These are phyloP conservation scores for Rhamnella rubrinervis DNA, from an alignment of 331 rosid species.

Conservation along the genomic window DNA sequence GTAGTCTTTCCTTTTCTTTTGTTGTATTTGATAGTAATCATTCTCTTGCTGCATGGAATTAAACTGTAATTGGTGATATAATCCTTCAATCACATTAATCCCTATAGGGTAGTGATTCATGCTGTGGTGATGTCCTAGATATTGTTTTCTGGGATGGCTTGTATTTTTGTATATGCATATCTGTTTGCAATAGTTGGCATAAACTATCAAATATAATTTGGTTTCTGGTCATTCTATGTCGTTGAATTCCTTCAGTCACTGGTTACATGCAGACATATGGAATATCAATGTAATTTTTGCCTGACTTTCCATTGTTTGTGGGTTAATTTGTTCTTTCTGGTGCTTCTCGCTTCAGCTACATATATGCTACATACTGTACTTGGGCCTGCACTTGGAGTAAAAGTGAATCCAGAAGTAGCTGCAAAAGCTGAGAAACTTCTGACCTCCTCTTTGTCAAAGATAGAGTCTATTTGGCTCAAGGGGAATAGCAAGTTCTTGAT, in stretches of 20 bases:
- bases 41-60: not conserved
- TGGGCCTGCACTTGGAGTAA: constrained; percentile 64
- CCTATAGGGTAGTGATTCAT: too few relatives aligned
- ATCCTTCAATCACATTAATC: not conserved
- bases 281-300: constrained; percentile 9
- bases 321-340: constrained; percentile 11
- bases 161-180: not conserved
- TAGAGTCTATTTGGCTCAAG: constrained; percentile 80
- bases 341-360: constrained; percentile 40
- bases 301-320: constrained; percentile 11
- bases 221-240: constrained; percentile 3
- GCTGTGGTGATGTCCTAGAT: too few relatives aligned
- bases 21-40: not conserved
- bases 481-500: constrained; percentile 58
- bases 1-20: not conserved
- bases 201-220: not conserved
- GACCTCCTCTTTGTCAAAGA: constrained; percentile 56
- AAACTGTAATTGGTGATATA: not conserved
- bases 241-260: not conserved
- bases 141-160: not conserved
- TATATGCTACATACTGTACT: constrained; percentile 54
- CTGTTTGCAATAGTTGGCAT: not conserved
- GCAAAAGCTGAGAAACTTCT: constrained; percentile 64
- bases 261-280: not conserved
- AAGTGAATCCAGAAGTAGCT: constrained; percentile 56